Evolutionary conservation across 164 flowering plant species (phyloP).

Genomic region (Annona cherimola): DNA sequence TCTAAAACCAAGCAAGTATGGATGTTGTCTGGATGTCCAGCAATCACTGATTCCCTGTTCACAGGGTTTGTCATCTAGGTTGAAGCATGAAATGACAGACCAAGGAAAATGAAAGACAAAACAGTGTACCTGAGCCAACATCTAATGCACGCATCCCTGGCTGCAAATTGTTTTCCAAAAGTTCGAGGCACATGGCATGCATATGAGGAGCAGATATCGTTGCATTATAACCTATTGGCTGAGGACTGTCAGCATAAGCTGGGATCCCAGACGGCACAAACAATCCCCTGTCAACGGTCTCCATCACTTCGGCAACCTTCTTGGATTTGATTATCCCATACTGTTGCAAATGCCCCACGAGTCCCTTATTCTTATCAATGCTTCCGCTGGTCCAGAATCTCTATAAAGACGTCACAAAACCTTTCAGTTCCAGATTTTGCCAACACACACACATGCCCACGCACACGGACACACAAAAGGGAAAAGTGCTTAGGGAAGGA

Average conservation of each 20-base stretch:
- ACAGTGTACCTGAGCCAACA: constrained; percentile 77
- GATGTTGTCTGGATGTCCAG: no score
- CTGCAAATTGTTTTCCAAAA: constrained; percentile 71
- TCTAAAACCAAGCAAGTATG: no score
- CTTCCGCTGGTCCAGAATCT: constrained; percentile 43
- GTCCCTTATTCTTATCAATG: constrained; percentile 43
- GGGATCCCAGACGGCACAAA: constrained; percentile 72
- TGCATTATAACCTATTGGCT: constrained; percentile 87
- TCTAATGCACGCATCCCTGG: constrained; percentile 97
- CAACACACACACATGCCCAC: no score
- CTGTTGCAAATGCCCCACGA: constrained; percentile 59
- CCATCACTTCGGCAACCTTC: constrained; percentile 85
- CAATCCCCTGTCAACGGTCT: constrained; percentile 65
- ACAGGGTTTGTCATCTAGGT: not conserved
- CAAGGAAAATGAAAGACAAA: not conserved
- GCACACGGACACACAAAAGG: no score
- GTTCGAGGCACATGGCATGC: constrained; percentile 90
- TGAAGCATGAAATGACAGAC: not conserved
- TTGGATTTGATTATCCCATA: constrained; percentile 66
- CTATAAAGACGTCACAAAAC: constrained; percentile 35
- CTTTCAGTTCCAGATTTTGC: not conserved
- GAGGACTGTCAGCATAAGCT: constrained; percentile 78
- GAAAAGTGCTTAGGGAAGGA: no score
- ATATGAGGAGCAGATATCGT: constrained; percentile 99
- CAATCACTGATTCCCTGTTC: not conserved